Evolutionary conservation across 2,329 filamentous ascomycete species (phyloP), one percentile per base, ranked within the genome.

Genomic region (Coniochaeta hoffmannii): DNA sequence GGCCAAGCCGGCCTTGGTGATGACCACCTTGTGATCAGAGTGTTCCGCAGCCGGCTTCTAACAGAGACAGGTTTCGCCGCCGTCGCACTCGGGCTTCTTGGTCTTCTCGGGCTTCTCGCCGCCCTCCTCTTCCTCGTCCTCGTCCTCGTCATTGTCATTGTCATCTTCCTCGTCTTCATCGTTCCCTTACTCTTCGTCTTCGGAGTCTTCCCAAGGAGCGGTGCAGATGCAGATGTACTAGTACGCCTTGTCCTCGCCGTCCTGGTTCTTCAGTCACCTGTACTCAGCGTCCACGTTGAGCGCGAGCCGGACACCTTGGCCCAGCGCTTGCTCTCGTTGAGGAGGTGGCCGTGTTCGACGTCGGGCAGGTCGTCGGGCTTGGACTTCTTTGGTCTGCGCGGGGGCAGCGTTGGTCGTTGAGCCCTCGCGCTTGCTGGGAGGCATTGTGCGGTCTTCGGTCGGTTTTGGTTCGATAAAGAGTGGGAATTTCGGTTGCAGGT

Each of bases 211-310:
- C 35, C n/a, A 32, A 11, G 26, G 24, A 8, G n/a, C 5, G 7
- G 3, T 32, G 61, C 66, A 72, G 26, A 66, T 61, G 53, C 63
- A 68, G 12, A 65, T 56, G 57, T 58, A 69, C 41, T 62, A 55
- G 53, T 67, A 69, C 14, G 63, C 63, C 55, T 63, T 61, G n/a
- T 62, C 55, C 11, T 63, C 58, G 32, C 69, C 60, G 15, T 62
- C 54, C 9, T 63, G 58, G 35, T 69, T 60, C 46, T 64, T 59
- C 54, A 60, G 64, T 5, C 46, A 55, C 51, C 64, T 62, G 53
- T 69, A 70, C 15, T 63, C 58, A 4, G 54, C 55, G 28, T 71
- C 69, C 15, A 64, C 61, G 56, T 72, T 72, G 31, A n/a, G n/a
- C 61, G 65, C 5, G 71, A 71, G 26, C 55, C 69, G 6, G 69